Percentiles rank a stretch among this genome's conserved stretches.
These are phyloP conservation scores for Arachis hypogaea DNA, from an alignment of 306 rosid genomes.

Conservation along the genomic window DNA sequence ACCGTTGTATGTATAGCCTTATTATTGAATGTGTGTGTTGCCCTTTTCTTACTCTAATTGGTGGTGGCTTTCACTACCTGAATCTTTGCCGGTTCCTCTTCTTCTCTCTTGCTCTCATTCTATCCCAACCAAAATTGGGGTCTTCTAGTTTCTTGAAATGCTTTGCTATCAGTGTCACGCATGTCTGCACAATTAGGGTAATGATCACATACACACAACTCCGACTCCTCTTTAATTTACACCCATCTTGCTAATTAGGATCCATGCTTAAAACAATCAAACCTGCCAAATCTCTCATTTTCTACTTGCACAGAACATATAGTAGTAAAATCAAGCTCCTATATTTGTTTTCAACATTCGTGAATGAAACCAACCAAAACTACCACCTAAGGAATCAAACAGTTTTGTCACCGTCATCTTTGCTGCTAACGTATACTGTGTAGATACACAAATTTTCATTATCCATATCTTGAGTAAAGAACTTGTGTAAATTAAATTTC, in stretches of 20 bases:
- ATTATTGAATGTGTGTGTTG: not conserved
- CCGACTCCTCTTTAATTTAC: conserved; percentile 25
- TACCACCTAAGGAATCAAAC: not conserved
- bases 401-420: not conserved
- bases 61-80: not conserved
- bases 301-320: conserved; percentile 3
- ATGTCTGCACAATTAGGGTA: conserved; percentile 57
- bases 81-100: not conserved
- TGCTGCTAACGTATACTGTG: too few species aligned
- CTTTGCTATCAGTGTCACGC: conserved; percentile 47
- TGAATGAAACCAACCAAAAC: conserved; percentile 7
- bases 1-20: too few species aligned
- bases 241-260: conserved; percentile 9
- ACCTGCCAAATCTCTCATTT: conserved; percentile 18
- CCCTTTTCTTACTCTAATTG: not conserved
- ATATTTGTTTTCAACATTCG: conserved; percentile 9
- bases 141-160: conserved; percentile 49
- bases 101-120: not conserved
- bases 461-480: too few species aligned
- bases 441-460: too few species aligned
- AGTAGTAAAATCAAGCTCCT: not conserved
- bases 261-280: conserved; percentile 29
- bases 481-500: too few species aligned
- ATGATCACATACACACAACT: conserved; percentile 27
- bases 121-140: conserved; percentile 39